Evolutionary conservation across 352 stramenopile species (phyloP), one percentile per base, ranked within the genome.

Genomic region (Globisporangium viniferum): DNA sequence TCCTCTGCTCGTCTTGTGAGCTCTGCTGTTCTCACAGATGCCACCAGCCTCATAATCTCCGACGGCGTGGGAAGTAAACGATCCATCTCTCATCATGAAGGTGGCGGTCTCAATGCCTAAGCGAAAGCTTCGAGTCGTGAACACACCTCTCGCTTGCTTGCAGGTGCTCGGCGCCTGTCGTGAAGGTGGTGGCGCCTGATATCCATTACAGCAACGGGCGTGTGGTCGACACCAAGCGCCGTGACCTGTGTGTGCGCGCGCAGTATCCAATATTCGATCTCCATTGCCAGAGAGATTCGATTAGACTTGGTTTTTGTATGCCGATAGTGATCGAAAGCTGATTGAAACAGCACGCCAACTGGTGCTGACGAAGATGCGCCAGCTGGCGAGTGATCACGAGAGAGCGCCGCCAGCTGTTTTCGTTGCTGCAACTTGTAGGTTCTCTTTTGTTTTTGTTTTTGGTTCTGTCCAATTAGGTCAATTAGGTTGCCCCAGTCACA

Each of bases 351-450:
- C 18, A 24, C 24, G 12, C 39, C 39, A 49, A 20, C 48, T 24
- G 20, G 49, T 62, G n/a, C 20, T 49, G 56, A 33, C 33, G 33
- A 61, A 61, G 55, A 46, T 61, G 55, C 31, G 48, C 20, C 41
- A 22, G 55, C 14, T 46, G 15, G 4, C 41, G 56, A 46, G 41
- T 48, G 56, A 61, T 61, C 56, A 48, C 41, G 6, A 31, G 48
- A 33, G 56, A 9, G 20, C n/a, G 5, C n/a, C 12, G 10, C 33
- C 56, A 62, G 31, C 56, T 62, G 56, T 49, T 62, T 49, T 18
- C n/a, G n/a, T 10, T 29, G 12, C 31, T 61, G 55, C 55, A 61
- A 46, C 31, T 46, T 61, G 55, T 6, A 6, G 20, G 7, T 18
- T 41, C 27, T 24, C 51, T 59, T 7, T 60, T 33, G 31, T 33